These are phyloP conservation scores for Cladosporium sp. DNA, from an alignment of 2,329 filamentous ascomycete species.

Conservation along the genomic window DNA sequence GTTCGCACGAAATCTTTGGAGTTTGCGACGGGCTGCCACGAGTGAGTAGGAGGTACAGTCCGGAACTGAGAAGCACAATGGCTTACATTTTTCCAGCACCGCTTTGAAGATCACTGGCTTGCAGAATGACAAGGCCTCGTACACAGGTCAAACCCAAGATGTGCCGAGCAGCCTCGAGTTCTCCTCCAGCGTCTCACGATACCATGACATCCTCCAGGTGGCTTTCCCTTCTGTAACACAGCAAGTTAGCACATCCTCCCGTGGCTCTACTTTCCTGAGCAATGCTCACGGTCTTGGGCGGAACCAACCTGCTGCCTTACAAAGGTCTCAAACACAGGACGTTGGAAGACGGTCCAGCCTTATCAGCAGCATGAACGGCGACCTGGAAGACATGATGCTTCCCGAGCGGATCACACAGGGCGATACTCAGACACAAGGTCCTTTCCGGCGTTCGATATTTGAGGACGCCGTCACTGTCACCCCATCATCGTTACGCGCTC, in stretches of 20 bases:
- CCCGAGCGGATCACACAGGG: slow-evolving; percentile 34
- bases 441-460: not conserved
- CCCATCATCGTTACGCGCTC: slow-evolving; percentile 2
- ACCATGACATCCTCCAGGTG: not conserved
- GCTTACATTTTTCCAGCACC: slow-evolving; percentile 23
- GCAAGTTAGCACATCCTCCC: not conserved
- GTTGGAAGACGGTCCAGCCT: slow-evolving; percentile 28
- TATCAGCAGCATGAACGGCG: slow-evolving; percentile 28
- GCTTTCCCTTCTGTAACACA: not conserved
- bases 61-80: not conserved
- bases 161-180: not conserved
- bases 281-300: not conserved
- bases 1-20: slow-evolving; percentile 37
- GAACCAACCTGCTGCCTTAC: not conserved
- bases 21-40: slow-evolving; percentile 43
- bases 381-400: slow-evolving; percentile 31
- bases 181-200: not conserved
- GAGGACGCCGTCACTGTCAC: slow-evolving; percentile 13
- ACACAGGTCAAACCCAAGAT: not conserved
- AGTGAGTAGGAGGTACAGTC: slow-evolving; percentile 33
- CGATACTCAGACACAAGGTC: slow-evolving; percentile 33
- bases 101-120: slow-evolving; percentile 23
- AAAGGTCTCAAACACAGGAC: slow-evolving; percentile 6
- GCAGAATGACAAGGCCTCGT: not conserved
- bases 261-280: not conserved